These are phyloP conservation scores for Arabis alpina DNA, from an alignment of 345 rosid genomes.

Conservation along the genomic window DNA sequence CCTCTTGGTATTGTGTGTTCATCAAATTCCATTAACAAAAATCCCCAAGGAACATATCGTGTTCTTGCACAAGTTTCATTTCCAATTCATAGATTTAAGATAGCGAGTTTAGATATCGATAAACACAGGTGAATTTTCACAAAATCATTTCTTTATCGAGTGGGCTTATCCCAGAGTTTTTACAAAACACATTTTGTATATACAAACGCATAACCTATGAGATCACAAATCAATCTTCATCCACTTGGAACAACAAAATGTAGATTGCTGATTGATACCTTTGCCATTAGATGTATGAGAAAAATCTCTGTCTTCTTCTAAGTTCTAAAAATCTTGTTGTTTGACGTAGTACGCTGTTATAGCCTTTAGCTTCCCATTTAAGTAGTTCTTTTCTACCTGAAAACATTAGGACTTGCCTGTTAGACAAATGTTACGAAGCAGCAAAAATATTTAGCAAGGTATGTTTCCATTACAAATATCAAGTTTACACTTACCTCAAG, in stretches of 20 bases:
- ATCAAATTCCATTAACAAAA: too few relatives aligned
- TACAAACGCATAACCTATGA: conserved; percentile 10
- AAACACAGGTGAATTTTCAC: not conserved
- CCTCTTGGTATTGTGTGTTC: too few relatives aligned
- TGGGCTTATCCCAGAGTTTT: conserved; percentile 21
- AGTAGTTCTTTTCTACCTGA: conserved; percentile 84
- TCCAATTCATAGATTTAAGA: not conserved
- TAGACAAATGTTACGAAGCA: conserved; percentile 10
- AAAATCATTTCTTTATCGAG: not conserved
- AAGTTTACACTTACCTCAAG: conserved; percentile 61
- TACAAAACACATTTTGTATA: conserved; percentile 7
- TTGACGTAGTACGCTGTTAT: conserved; percentile 85
- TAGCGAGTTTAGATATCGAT: not conserved
- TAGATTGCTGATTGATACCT: not conserved
- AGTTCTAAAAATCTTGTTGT: conserved; percentile 23
- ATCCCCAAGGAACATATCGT: not conserved
- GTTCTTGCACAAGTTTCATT: not conserved
- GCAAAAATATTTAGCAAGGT: too few relatives aligned
- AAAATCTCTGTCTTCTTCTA: not conserved
- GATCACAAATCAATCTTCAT: conserved; percentile 9
- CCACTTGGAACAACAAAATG: conserved; percentile 20
- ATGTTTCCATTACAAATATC: too few relatives aligned
- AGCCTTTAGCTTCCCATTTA: conserved; percentile 89
- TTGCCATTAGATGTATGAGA: not conserved
- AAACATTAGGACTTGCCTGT: conserved; percentile 24